These are phyloP conservation scores for Pythium phragmiticola DNA, from an alignment of 352 stramenopile species.

Conservation along the genomic window DNA sequence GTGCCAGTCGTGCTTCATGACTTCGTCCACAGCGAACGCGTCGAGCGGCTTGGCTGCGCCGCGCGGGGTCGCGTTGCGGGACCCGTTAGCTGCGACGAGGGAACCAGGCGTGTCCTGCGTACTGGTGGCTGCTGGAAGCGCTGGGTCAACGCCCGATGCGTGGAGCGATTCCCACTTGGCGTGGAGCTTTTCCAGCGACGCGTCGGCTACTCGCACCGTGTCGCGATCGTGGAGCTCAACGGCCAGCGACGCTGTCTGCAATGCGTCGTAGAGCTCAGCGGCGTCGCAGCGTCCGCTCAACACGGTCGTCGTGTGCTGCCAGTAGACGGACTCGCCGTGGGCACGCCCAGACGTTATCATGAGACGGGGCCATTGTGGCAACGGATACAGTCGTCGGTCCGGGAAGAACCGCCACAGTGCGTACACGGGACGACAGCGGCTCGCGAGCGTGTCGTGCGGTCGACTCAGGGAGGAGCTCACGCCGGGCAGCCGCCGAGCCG, in stretches of 20 bases:
- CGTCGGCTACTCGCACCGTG: slow-evolving; percentile 30
- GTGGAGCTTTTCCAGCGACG: slow-evolving; percentile 36
- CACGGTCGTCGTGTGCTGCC: slow-evolving; percentile 56
- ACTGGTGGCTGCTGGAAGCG: background rate
- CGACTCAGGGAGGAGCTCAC: slow-evolving; percentile 26
- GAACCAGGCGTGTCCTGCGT: background rate
- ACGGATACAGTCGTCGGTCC: slow-evolving; percentile 20
- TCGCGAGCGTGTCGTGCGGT: slow-evolving; percentile 39
- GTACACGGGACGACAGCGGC: slow-evolving; percentile 59
- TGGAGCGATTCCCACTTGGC: slow-evolving; percentile 64
- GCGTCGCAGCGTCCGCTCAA: slow-evolving; percentile 43
- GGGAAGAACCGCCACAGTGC: slow-evolving; percentile 55
- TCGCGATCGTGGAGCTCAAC: slow-evolving; percentile 79
- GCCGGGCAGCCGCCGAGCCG: slow-evolving; percentile 49
- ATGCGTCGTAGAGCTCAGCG: slow-evolving; percentile 43
- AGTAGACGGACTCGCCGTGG: slow-evolving; percentile 28
- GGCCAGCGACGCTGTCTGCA: slow-evolving; percentile 37
- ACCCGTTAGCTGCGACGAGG: slow-evolving; percentile 9
- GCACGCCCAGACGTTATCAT: slow-evolving; percentile 9
- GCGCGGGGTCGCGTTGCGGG: slow-evolving; percentile 22
- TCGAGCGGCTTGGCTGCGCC: slow-evolving; percentile 37
- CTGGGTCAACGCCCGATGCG: slow-evolving; percentile 35
- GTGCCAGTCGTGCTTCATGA: slow-evolving; percentile 52
- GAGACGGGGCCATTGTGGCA: slow-evolving; percentile 13
- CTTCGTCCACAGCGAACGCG: slow-evolving; percentile 55